phyloP scores from a whole-genome alignment of 2,329 filamentous ascomycete genomes.

The Exserohilum turcica region DNA sequence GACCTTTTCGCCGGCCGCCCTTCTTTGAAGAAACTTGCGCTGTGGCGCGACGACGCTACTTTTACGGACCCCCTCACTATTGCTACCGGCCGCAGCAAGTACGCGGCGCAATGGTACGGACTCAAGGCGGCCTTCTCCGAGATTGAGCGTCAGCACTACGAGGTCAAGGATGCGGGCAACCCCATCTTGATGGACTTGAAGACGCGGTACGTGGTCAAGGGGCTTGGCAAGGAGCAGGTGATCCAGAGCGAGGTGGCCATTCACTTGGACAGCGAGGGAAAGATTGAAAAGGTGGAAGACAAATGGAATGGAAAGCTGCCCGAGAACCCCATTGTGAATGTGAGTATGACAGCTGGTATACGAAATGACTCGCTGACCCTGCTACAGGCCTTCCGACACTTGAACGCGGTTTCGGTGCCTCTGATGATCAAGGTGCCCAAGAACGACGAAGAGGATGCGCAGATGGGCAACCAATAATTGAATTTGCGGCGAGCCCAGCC shows the following conservation, averaged over 20 bases:
- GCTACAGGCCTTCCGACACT: conserved; percentile 56
- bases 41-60: conserved; percentile 64
- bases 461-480: conserved; percentile 51
- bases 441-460: conserved; percentile 57
- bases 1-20: conserved; percentile 67
- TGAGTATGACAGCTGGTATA: conserved; percentile 46
- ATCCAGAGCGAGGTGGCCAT: conserved; percentile 58
- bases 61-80: conserved; percentile 66
- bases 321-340: conserved; percentile 56
- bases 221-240: conserved; percentile 57
- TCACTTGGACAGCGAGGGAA: conserved; percentile 49
- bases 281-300: conserved; percentile 60
- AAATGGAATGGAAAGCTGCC: conserved; percentile 61
- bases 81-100: conserved; percentile 61
- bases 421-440: conserved; percentile 59
- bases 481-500: too few species aligned
- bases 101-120: conserved; percentile 63
- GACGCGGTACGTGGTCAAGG: conserved; percentile 60
- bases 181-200: conserved; percentile 63
- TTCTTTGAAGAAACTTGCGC: conserved; percentile 61
- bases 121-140: conserved; percentile 62
- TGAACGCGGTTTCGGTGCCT: conserved; percentile 59
- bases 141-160: conserved; percentile 61
- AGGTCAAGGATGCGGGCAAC: conserved; percentile 61
- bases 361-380: conserved; percentile 32